Conservation (phyloP, 352 stramenopile genomes). For the Pythium graminicola region DNA sequence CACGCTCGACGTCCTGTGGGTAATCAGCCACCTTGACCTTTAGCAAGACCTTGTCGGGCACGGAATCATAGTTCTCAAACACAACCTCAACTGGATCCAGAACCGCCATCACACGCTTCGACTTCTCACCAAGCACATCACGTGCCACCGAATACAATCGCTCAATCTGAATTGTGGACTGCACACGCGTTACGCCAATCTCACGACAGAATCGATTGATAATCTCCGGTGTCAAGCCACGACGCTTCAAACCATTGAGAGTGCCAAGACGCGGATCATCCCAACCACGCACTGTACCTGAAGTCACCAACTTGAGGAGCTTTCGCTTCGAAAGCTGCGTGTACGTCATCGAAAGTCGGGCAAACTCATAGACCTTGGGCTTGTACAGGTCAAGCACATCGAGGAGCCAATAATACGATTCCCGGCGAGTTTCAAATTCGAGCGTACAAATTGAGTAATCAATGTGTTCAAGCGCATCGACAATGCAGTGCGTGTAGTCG, state of each 20-base stretch:
- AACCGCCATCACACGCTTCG: slow-evolving; percentile 74
- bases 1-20: slow-evolving; percentile 60
- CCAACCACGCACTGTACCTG: slow-evolving; percentile 86
- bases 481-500: slow-evolving; percentile 99
- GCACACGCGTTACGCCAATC: slow-evolving; percentile 79
- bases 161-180: slow-evolving; percentile 86
- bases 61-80: slow-evolving; percentile 57
- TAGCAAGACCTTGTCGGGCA: slow-evolving; percentile 31
- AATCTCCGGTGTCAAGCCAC: slow-evolving; percentile 80
- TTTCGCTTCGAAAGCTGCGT: slow-evolving; percentile 98
- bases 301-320: slow-evolving; percentile 96
- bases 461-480: slow-evolving; percentile 97
- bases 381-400: slow-evolving; percentile 96
- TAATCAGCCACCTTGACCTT: slow-evolving; percentile 59
- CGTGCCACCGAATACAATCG: slow-evolving; percentile 67
- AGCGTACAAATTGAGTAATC: slow-evolving; percentile 99
- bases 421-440: slow-evolving; percentile 98
- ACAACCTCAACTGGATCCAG: slow-evolving; percentile 71
- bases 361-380: slow-evolving; percentile 96
- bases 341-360: slow-evolving; percentile 96
- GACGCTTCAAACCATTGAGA: slow-evolving; percentile 89
- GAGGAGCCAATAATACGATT: slow-evolving; percentile 99
- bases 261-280: slow-evolving; percentile 97
- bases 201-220: slow-evolving; percentile 86
- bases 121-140: slow-evolving; percentile 55